These are phyloP conservation scores for Leucaena leucocephala DNA, from an alignment of 306 rosid species.

Conservation along the genomic window DNA sequence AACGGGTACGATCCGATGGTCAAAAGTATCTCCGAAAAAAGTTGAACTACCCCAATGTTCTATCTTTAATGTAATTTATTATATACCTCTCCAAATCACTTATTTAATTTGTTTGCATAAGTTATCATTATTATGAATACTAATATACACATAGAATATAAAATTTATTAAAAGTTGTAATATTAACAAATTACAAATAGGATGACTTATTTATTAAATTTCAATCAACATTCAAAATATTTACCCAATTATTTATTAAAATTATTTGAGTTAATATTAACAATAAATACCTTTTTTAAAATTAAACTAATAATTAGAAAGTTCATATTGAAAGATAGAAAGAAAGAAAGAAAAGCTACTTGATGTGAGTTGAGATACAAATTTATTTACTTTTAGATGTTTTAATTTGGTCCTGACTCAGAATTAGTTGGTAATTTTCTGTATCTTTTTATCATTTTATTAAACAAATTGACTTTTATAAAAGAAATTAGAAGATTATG, in stretches of 20 bases:
- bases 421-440: no score
- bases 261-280: not conserved
- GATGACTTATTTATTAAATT: not conserved
- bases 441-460: no score
- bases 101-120: not conserved
- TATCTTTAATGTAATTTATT: not conserved
- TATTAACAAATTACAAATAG: not conserved
- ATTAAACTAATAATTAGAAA: not conserved
- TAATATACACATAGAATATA: not conserved
- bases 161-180: not conserved
- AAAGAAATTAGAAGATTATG: no score
- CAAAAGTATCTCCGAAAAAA: not conserved
- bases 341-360: not conserved
- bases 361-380: not conserved
- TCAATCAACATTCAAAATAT: not conserved
- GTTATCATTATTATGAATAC: not conserved
- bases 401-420: no score
- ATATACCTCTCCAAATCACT: not conserved
- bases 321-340: not conserved
- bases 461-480: no score
- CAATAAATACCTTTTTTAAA: not conserved
- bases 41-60: not conserved
- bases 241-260: not conserved
- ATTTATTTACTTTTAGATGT: not conserved
- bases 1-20: not conserved